Conservation (phyloP, 2,329 filamentous ascomycete genomes). For the Metarhizium album region DNA sequence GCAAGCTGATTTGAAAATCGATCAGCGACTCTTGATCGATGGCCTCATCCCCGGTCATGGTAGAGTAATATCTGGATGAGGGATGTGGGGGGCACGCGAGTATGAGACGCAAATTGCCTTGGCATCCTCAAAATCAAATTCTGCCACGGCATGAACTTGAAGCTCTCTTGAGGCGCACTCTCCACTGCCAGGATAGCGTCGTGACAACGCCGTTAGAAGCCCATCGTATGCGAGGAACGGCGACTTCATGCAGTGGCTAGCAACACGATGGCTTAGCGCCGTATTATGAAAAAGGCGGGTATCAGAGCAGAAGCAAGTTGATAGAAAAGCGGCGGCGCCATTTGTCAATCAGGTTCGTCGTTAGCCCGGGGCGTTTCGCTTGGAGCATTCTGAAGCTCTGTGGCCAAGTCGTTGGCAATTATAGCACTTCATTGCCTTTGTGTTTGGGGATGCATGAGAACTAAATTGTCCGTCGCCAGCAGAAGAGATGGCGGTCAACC, state of each 20-base stretch:
- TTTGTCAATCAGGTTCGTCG: background rate
- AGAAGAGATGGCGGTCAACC: slow-evolving; percentile 49
- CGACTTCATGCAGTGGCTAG: background rate
- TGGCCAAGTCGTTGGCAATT: slow-evolving; percentile 53
- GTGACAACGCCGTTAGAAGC: background rate
- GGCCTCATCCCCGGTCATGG: background rate
- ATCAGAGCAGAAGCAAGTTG: background rate
- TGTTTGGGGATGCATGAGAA: slow-evolving; percentile 10
- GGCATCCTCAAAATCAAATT: no score
- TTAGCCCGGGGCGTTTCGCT: slow-evolving; percentile 6
- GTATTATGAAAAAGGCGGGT: background rate
- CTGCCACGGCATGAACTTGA: no score
- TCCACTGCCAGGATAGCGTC: background rate
- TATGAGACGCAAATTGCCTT: no score
- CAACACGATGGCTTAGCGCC: background rate
- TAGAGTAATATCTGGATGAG: no score
- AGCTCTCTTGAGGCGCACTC: no score
- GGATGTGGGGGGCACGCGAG: no score
- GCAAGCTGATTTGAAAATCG: background rate
- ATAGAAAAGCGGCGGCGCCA: background rate
- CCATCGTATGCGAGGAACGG: background rate
- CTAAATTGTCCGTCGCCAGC: slow-evolving; percentile 14
- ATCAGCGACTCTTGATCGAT: background rate
- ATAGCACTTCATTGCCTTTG: slow-evolving; percentile 37
- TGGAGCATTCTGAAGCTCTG: slow-evolving; percentile 44